These are phyloP conservation scores for Patellaria atrata DNA, from an alignment of 495 filamentous ascomycete genomes.

Conservation along the genomic window DNA sequence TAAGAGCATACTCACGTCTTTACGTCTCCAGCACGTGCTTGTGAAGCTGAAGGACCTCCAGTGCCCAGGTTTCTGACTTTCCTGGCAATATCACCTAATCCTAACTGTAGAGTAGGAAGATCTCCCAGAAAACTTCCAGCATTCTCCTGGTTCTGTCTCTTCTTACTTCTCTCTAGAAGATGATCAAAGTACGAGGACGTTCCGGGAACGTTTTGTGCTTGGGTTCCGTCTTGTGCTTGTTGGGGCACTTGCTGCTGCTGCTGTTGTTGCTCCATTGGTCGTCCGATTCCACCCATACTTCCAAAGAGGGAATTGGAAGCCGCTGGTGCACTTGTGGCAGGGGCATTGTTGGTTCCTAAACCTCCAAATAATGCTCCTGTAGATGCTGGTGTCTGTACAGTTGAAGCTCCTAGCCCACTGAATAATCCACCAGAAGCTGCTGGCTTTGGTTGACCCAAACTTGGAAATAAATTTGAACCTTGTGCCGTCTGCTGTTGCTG, in stretches of 20 bases:
- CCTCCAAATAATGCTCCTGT: slow-evolving; percentile 3
- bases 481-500: slow-evolving; percentile 7
- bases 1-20: slow-evolving; percentile 43
- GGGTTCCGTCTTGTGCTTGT: slow-evolving; percentile 3
- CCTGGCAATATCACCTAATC: slow-evolving; percentile 73
- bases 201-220: slow-evolving; percentile 10
- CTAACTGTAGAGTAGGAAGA: slow-evolving; percentile 61
- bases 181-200: slow-evolving; percentile 68
- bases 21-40: slow-evolving; percentile 32
- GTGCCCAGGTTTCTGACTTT: slow-evolving; percentile 64
- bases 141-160: slow-evolving; percentile 35
- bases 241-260: slow-evolving; percentile 11
- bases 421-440: slow-evolving; percentile 12
- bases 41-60: slow-evolving; percentile 32
- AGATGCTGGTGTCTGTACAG: slow-evolving; percentile 7
- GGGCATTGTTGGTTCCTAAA: slow-evolving; percentile 15
- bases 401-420: slow-evolving; percentile 8
- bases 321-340: slow-evolving; percentile 4
- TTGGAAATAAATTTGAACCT: too few relatives aligned
- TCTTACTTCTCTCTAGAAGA: slow-evolving; percentile 62
- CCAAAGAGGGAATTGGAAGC: slow-evolving; percentile 6
- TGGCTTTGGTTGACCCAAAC: slow-evolving; percentile 8
- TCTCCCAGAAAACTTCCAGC: slow-evolving; percentile 39
- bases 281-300: slow-evolving; percentile 1
- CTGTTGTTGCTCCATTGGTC: slow-evolving; percentile 7